Evolutionary conservation across 257 asterid genomes (phyloP).

Genomic region (Agastache rugosa): DNA sequence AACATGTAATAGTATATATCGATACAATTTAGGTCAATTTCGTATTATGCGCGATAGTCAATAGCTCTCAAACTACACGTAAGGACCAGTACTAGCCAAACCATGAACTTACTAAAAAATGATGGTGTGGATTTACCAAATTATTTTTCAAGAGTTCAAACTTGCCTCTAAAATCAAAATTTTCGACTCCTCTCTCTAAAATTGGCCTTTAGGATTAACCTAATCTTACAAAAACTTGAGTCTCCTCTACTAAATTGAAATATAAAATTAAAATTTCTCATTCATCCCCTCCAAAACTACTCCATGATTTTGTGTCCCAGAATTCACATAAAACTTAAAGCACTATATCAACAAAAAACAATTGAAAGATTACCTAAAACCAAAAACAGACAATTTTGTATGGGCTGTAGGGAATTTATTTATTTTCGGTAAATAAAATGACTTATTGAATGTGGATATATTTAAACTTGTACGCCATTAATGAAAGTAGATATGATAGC

Average conservation of each 20-base stretch:
- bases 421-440: background rate
- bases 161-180: too few relatives aligned
- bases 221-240: too few relatives aligned
- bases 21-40: too few relatives aligned
- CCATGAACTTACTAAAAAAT: background rate
- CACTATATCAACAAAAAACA: background rate
- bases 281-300: too few relatives aligned
- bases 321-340: too few relatives aligned
- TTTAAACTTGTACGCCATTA: background rate
- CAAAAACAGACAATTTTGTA: background rate
- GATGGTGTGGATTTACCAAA: background rate
- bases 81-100: background rate
- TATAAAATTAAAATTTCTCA: too few relatives aligned
- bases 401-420: background rate
- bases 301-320: too few relatives aligned
- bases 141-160: background rate
- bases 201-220: background rate
- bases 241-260: too few relatives aligned
- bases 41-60: too few relatives aligned
- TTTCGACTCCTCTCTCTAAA: background rate
- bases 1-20: too few relatives aligned
- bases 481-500: conserved; percentile 5
- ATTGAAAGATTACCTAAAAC: background rate
- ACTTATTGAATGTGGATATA: background rate
- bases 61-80: background rate